A percentile compares a stretch with the other conserved stretches of the same genome.
Evolutionary conservation across 805 yeast species (phyloP).

Genomic region (Suhomyces pyralidae): DNA sequence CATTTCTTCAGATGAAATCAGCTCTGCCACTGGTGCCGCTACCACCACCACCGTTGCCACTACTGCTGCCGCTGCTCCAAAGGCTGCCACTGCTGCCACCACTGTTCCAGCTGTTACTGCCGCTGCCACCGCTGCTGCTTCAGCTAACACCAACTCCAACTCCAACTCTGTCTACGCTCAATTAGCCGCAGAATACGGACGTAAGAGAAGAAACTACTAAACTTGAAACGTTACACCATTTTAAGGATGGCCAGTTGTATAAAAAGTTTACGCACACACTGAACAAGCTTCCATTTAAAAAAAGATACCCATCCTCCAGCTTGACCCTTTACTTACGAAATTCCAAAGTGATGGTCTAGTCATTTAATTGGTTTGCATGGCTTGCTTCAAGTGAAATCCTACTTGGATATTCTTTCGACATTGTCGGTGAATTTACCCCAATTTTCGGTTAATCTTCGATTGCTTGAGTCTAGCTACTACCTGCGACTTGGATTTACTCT

Average conservation of each 20-base stretch:
- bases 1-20: conserved; percentile 11
- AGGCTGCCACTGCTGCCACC: conserved; percentile 7
- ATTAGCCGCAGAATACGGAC: conserved; percentile 11
- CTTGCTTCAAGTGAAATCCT: neutral
- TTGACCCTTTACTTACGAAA: neutral
- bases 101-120: conserved; percentile 10
- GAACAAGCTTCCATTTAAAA: neutral
- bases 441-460: neutral
- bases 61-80: conserved; percentile 8
- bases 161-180: conserved; percentile 8
- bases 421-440: neutral
- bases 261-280: neutral
- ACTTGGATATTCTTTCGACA: neutral
- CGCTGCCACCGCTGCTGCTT: conserved; percentile 7
- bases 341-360: neutral
- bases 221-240: neutral
- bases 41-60: conserved; percentile 11
- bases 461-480: neutral
- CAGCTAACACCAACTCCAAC: neutral
- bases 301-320: neutral
- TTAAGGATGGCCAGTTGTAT: conserved; percentile 2
- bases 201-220: conserved; percentile 17
- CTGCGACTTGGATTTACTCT: neutral
- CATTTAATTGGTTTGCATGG: neutral
- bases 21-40: conserved; percentile 10